Base-by-base conservation (phyloP, 2,329 filamentous ascomycete species). In the Cercospora brassicicola region DNA sequence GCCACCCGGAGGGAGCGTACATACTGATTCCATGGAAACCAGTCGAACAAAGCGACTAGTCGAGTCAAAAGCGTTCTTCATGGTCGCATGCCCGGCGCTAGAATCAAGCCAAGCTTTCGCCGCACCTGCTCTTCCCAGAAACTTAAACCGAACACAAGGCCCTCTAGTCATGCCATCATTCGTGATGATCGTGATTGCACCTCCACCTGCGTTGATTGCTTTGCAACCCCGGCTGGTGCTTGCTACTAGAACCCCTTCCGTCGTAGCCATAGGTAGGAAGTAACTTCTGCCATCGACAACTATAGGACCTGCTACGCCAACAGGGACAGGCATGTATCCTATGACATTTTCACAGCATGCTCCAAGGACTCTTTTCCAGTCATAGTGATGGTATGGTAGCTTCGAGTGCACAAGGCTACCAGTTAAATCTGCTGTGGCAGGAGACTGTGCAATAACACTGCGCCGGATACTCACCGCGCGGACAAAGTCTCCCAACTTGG, bases 341-440 rank as follows among this genome's bases (percentile, higher is more conserved):
- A 99, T 91, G 62, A 99, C 95, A 75, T 99, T 99, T 82, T 99
- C 95, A 79, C 95, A 99, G 85, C 95, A 99, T 67, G 95, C 95
- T 59, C 95, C 95, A 73, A 96, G 90, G 55, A 99, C 95, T 68
- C 94, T 91, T 71, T 94, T 91, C 84, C 96, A 99, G 84, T 98
- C 94, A 84, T 96, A 99, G 81, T 93, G 84, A 75, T 93, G 85
- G 79, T 93, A 98, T 0, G 95, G 95, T 13, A 98, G 85, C 77
- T 94, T 91, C 4, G 94, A 98, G 62, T 84, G 83, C 73, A 97
- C 95, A 60, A 99, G 84, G 11, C 89, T 84, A 67, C 85, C 86
- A 4, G 94, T 96, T 48, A 91, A 85, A 63, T 91, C 89, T 15
- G 88, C 82, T 1, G 94, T 98, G 20, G 90, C 90, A 73, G 91